phyloP scores from a whole-genome alignment of 441 rosid species.

The Corymbia citriodora region DNA sequence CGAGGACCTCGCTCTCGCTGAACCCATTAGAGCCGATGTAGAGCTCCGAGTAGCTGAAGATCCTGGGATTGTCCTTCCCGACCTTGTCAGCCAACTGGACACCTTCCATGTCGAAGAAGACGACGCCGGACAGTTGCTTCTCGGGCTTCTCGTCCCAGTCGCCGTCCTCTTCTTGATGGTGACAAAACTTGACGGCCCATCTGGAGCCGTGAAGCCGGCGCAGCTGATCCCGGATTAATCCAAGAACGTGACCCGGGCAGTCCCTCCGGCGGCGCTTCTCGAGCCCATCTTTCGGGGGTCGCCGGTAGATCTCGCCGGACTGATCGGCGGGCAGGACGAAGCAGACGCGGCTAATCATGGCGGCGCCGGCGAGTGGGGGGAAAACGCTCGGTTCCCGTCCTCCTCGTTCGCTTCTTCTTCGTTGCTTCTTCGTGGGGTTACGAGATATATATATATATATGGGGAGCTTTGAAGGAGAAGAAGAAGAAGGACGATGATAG shows the following conservation, averaged over 20 bases:
- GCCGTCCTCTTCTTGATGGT: background rate
- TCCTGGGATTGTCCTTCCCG: constrained; percentile 72
- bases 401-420: background rate
- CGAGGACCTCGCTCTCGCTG: constrained; percentile 56
- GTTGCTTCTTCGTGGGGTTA: too few species aligned
- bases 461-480: constrained; percentile 8
- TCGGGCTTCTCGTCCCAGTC: background rate
- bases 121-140: constrained; percentile 10
- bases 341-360: constrained; percentile 41
- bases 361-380: background rate
- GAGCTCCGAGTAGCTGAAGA: constrained; percentile 85
- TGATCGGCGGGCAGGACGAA: constrained; percentile 41
- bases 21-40: constrained; percentile 89
- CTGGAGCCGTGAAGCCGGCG: constrained; percentile 34
- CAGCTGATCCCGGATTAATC: constrained; percentile 28
- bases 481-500: background rate
- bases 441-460: background rate
- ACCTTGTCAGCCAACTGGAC: constrained; percentile 64
- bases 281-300: constrained; percentile 5
- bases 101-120: constrained; percentile 73
- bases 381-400: background rate
- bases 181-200: constrained; percentile 26
- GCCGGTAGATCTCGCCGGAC: constrained; percentile 29
- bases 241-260: constrained; percentile 40
- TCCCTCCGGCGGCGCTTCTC: constrained; percentile 20